These are phyloP conservation scores for Lolium perenne DNA, from an alignment of 176 grass and related monocot genomes.

Conservation along the genomic window DNA sequence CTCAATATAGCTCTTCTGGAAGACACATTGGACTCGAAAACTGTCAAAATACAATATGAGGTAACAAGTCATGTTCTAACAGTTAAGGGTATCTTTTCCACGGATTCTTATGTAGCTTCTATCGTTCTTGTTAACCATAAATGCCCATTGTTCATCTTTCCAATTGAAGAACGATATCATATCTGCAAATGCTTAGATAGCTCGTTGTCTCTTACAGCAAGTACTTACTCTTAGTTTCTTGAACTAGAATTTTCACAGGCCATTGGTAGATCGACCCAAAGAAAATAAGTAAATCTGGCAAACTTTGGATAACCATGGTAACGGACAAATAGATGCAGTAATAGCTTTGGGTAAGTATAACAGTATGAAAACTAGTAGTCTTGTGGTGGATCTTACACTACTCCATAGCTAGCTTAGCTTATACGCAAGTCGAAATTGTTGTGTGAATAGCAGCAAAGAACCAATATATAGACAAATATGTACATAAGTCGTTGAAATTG, in stretches of 20 bases:
- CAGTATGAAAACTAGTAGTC: neutral
- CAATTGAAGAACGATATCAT: neutral
- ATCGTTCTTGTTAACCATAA: neutral
- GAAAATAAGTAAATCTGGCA: neutral
- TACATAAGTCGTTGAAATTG: neutral
- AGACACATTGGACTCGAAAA: neutral
- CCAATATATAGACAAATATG: neutral
- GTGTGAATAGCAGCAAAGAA: neutral
- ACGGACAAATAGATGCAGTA: neutral
- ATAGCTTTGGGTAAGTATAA: neutral
- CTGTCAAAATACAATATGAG: neutral
- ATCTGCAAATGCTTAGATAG: neutral
- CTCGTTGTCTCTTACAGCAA: neutral
- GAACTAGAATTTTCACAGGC: neutral
- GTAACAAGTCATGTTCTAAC: neutral
- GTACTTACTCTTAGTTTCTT: neutral
- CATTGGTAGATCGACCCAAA: neutral
- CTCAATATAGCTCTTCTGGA: neutral
- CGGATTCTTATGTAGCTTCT: neutral
- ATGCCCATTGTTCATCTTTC: neutral
- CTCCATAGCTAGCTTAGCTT: conserved; percentile 4
- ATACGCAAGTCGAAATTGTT: neutral
- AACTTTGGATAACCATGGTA: neutral
- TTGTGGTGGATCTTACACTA: neutral
- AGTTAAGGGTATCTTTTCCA: neutral